phyloP scores from a whole-genome alignment of 257 asterid genomes.

The Solanum paucissectum region DNA sequence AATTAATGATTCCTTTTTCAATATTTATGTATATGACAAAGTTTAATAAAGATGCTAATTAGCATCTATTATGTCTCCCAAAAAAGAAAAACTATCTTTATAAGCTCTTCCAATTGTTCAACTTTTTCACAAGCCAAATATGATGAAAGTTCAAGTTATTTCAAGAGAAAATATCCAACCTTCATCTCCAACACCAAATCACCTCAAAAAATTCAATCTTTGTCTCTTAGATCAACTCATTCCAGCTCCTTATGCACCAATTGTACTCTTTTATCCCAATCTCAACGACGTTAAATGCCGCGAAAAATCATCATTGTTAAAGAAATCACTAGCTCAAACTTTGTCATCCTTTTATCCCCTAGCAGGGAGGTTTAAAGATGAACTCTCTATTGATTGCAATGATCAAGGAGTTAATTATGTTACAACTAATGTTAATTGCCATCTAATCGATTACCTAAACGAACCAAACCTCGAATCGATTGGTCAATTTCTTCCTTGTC shows the following conservation, averaged over 20 bases:
- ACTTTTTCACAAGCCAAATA: neutral
- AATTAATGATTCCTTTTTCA: neutral
- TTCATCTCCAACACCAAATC: conserved; percentile 52
- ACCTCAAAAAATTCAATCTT: conserved; percentile 41
- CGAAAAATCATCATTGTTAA: conserved; percentile 25
- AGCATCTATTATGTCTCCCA: neutral
- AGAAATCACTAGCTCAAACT: conserved; percentile 42
- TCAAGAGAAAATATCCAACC: conserved; percentile 46
- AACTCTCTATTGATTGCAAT: conserved; percentile 45
- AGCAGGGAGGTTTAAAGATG: conserved; percentile 52
- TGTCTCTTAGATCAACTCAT: conserved; percentile 58
- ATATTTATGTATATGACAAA: neutral
- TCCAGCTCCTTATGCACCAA: conserved; percentile 70
- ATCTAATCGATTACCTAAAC: conserved; percentile 27
- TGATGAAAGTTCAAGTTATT: conserved; percentile 18
- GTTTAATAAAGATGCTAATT: neutral
- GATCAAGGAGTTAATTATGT: conserved; percentile 53
- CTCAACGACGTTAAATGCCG: conserved; percentile 2
- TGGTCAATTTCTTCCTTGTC: conserved; percentile 39
- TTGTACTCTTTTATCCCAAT: conserved; percentile 44
- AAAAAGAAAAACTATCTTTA: neutral
- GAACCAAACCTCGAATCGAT: conserved; percentile 34
- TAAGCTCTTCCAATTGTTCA: neutral
- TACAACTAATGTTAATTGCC: conserved; percentile 20
- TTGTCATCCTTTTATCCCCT: conserved; percentile 48